Conservation (phyloP, 2,329 filamentous ascomycete species). For the Chrysoporthe deuterocubensis region DNA sequence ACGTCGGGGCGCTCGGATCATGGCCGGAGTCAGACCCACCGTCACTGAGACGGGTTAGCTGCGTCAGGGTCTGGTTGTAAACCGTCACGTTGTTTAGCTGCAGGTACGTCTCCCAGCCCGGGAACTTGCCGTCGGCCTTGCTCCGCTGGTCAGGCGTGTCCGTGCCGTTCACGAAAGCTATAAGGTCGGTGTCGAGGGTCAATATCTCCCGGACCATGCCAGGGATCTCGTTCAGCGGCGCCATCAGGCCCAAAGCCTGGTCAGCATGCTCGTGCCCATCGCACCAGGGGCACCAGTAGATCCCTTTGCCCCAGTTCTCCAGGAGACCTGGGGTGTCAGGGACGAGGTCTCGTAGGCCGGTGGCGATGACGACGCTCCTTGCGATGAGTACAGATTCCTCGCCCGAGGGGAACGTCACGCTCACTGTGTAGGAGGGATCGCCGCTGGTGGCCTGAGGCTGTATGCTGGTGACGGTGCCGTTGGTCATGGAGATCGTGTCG, state of each 20-base stretch:
- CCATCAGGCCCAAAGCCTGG: constrained; percentile 59
- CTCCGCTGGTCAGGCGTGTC: constrained; percentile 50
- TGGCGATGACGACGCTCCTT: constrained; percentile 61
- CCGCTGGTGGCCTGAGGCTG: constrained; percentile 31
- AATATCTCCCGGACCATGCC: constrained; percentile 54
- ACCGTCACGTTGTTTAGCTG: constrained; percentile 53
- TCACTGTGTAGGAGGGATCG: constrained; percentile 52
- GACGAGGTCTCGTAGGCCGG: constrained; percentile 59
- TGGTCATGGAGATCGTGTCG: constrained; percentile 52
- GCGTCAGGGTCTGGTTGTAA: constrained; percentile 58
- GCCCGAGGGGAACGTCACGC: constrained; percentile 37
- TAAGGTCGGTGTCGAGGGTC: constrained; percentile 58
- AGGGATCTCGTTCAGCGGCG: constrained; percentile 47
- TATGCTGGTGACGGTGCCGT: constrained; percentile 34
- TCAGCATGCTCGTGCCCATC: constrained; percentile 66
- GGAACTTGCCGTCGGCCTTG: constrained; percentile 43
- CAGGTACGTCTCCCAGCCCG: constrained; percentile 55
- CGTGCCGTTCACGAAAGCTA: constrained; percentile 64
- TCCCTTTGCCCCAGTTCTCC: constrained; percentile 62
- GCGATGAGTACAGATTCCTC: constrained; percentile 44
- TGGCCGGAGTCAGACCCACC: constrained; percentile 40
- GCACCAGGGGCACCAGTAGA: constrained; percentile 69
- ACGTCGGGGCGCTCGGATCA: constrained; percentile 48
- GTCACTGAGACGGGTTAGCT: constrained; percentile 51
- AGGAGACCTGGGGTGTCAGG: constrained; percentile 57